Percentiles rank a stretch among this genome's conserved stretches.
These are phyloP conservation scores for Arxiozyma bovina DNA, from an alignment of 1,139 yeast species.

Conservation along the genomic window DNA sequence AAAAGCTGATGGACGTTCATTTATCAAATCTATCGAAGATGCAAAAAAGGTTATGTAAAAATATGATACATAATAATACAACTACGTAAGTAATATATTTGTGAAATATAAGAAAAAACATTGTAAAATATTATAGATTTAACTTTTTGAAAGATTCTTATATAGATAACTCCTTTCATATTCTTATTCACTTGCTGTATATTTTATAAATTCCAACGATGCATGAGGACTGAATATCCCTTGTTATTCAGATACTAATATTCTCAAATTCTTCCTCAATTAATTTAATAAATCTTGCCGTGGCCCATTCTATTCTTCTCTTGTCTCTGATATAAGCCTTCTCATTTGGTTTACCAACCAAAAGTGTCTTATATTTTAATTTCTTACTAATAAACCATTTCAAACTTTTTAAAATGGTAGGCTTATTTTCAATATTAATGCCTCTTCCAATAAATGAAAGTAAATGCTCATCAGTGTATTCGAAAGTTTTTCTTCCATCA, in stretches of 20 bases:
- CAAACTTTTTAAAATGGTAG: conserved; percentile 56
- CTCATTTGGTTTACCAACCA: conserved; percentile 35
- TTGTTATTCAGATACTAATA: not conserved
- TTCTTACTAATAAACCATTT: conserved; percentile 57
- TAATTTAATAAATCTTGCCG: conserved; percentile 12
- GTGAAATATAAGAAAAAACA: no score
- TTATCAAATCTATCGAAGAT: conserved; percentile 48
- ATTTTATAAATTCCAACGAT: not conserved
- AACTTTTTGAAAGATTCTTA: not conserved
- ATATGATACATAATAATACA: conserved; percentile 2
- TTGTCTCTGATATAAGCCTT: conserved; percentile 41
- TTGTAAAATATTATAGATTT: not conserved
- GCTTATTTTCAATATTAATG: conserved; percentile 44
- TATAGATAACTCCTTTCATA: no score
- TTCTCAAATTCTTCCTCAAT: conserved; percentile 16
- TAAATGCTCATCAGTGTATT: conserved; percentile 48
- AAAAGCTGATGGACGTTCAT: conserved; percentile 55
- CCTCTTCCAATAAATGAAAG: conserved; percentile 51
- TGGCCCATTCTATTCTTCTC: conserved; percentile 60
- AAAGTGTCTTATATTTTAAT: conserved; percentile 42
- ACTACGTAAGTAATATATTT: conserved; percentile 2
- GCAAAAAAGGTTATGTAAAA: conserved; percentile 29
- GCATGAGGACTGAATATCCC: not conserved
- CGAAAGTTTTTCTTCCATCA: conserved; percentile 31
- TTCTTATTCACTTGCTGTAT: not conserved